A percentile compares a stretch with the other conserved stretches of the same genome.
These are phyloP conservation scores for Pseudogymnoascus sp. DNA, from an alignment of 2,329 filamentous ascomycete species.

Conservation along the genomic window DNA sequence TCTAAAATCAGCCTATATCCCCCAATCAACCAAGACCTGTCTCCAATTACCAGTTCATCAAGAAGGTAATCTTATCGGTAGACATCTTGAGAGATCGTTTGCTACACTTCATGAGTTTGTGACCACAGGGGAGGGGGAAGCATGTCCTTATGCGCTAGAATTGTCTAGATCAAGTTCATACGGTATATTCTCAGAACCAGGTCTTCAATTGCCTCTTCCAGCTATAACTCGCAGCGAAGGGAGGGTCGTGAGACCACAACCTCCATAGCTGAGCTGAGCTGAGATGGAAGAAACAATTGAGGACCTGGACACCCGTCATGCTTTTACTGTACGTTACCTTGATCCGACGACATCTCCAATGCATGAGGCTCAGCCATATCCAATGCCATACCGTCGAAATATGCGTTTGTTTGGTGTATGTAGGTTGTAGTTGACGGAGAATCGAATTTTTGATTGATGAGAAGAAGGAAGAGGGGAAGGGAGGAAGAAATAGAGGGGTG, in stretches of 20 bases:
- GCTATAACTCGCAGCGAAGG: conserved; percentile 10
- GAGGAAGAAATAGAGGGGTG: background rate
- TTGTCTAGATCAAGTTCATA: conserved; percentile 80
- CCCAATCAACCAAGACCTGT: conserved; percentile 5
- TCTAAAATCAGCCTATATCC: conserved; percentile 23
- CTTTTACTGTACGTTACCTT: conserved; percentile 35
- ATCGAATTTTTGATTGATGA: background rate
- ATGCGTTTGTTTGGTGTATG: background rate
- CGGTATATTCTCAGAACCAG: conserved; percentile 67
- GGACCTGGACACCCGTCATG: conserved; percentile 31
- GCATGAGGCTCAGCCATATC: conserved; percentile 18
- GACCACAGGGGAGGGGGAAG: conserved; percentile 39
- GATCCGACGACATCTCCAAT: conserved; percentile 31
- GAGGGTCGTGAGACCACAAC: conserved; percentile 12
- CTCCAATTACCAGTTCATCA: conserved; percentile 64
- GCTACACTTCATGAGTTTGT: conserved; percentile 41
- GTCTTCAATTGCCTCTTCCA: conserved; percentile 27
- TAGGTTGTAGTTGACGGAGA: background rate
- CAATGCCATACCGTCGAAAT: conserved; percentile 9
- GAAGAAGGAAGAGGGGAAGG: background rate
- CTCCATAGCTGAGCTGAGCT: conserved; percentile 12
- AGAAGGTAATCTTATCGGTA: conserved; percentile 77
- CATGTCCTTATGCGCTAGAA: conserved; percentile 78
- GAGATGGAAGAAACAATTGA: conserved; percentile 10
- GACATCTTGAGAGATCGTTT: conserved; percentile 44